Evolutionary conservation across 768 basidiomycete species (phyloP), one percentile per base, ranked within the genome.

Genomic region (Pilatotrama ljubarskyi): DNA sequence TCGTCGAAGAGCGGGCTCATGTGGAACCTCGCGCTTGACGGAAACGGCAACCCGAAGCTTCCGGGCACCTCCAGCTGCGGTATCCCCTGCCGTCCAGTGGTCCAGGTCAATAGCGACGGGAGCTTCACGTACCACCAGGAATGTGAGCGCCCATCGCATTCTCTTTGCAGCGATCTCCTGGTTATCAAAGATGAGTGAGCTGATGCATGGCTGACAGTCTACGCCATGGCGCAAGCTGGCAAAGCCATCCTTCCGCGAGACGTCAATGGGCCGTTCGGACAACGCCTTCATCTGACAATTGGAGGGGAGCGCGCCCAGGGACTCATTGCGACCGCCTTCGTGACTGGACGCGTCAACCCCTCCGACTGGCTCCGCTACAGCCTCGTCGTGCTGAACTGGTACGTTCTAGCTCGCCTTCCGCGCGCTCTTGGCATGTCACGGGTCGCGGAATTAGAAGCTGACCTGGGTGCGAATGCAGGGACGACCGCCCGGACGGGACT

Each of bases 1-100:
- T 76, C 76, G 57, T 64, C 78, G 8, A 74, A 70, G 52, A 70
- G 81, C 46, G 87, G 77, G 0, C 73, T 91, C 17, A 87, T 90
- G 85, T 92, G 90, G 88, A 89, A 88, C 64, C 73, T 90, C 43
- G 90, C 87, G 0, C 78, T 87, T 11, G 83, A 90, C 38, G 75
- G 81, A 0, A 79, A 71, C 38, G 88, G 90, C 0, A 71, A 82
- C n/a, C 89, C 90, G 1, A 81, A 81, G 66, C 75, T 86, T 4
- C 87, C 88, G 0, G 85, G 86, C 3, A 82, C 85, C 1, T 74
- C 76, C 54, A 88, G 85, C 59, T 92, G 90, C 59, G 77, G 78
- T 2, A 80, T 78, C 17, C 85, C 86, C 14, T 92, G 89, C 66
- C 80, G 89, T 13, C 81, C 82, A 2, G 77, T 91, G 3, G 87